phyloP scores from a whole-genome alignment of 495 filamentous ascomycete species.

The Saxispiralis lemnorum region DNA sequence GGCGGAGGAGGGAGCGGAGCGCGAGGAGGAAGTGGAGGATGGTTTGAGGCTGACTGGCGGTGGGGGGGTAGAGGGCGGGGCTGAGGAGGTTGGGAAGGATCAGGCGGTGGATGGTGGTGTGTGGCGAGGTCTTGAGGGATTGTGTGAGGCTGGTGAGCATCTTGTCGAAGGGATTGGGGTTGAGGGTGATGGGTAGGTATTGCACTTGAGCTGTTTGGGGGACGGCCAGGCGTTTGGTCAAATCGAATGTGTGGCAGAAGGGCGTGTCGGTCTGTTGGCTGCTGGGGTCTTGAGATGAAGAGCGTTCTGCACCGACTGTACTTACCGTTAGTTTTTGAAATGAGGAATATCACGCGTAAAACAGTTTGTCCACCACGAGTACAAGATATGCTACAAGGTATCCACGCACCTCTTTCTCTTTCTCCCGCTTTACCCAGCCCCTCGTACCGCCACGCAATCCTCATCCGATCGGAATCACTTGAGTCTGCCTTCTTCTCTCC shows the following conservation, averaged over 20 bases:
- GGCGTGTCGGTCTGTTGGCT: slow-evolving; percentile 11
- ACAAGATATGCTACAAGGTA: too few species aligned
- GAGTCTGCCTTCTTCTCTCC: slow-evolving; percentile 17
- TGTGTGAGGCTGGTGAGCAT: slow-evolving; percentile 45
- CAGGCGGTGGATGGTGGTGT: slow-evolving; percentile 56
- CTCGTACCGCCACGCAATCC: slow-evolving; percentile 97
- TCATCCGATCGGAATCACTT: slow-evolving; percentile 54
- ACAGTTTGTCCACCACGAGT: too few species aligned
- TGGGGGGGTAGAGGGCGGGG: slow-evolving; percentile 58
- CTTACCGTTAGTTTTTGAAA: slow-evolving; percentile 5
- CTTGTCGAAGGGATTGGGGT: slow-evolving; percentile 34
- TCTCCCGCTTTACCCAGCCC: slow-evolving; percentile 48
- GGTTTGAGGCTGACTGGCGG: slow-evolving; percentile 46
- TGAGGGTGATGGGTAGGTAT: slow-evolving; percentile 33
- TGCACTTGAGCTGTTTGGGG: slow-evolving; percentile 36
- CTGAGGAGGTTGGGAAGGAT: slow-evolving; percentile 70
- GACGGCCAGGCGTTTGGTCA: slow-evolving; percentile 62
- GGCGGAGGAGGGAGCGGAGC: slow-evolving; percentile 54
- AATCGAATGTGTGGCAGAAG: slow-evolving; percentile 83
- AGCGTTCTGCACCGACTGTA: slow-evolving; percentile 11
- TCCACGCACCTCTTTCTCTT: slow-evolving; percentile 37
- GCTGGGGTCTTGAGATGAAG: slow-evolving; percentile 6
- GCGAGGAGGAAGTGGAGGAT: slow-evolving; percentile 72
- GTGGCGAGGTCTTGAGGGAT: slow-evolving; percentile 38
- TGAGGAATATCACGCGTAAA: too few species aligned